Conservation (phyloP, 306 rosid genomes). For the Quercus agrifolia region DNA sequence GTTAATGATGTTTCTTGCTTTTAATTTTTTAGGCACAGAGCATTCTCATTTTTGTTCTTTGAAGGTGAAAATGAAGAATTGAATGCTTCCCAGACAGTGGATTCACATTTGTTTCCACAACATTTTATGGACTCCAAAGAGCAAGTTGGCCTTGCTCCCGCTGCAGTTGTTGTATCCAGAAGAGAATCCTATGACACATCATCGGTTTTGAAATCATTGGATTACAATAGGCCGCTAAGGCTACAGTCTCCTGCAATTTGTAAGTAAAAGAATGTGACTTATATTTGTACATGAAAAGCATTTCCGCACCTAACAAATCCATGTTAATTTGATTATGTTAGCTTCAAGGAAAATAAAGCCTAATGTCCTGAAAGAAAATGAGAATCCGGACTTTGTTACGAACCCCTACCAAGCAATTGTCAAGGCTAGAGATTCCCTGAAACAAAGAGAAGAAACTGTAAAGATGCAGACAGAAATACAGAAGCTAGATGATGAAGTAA, state of each 20-base stretch:
- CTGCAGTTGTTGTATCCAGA: conserved; percentile 70
- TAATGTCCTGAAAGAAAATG: conserved; percentile 62
- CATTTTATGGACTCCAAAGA: conserved; percentile 74
- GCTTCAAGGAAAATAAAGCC: conserved; percentile 53
- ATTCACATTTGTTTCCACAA: conserved; percentile 88
- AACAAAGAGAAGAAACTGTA: conserved; percentile 72
- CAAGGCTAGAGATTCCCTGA: conserved; percentile 82
- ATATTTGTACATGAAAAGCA: not conserved
- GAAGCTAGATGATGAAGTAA: conserved; percentile 70
- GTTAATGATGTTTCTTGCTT: conserved; percentile 19
- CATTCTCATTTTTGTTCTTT: conserved; percentile 69
- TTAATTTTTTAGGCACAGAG: conserved; percentile 70
- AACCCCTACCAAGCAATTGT: conserved; percentile 85
- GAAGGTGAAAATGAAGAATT: conserved; percentile 91
- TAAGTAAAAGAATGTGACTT: conserved; percentile 30
- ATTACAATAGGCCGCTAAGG: conserved; percentile 62
- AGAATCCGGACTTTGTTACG: conserved; percentile 51
- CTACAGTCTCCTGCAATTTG: conserved; percentile 66
- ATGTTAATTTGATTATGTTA: conserved; percentile 18
- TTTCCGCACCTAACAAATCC: conserved; percentile 6
- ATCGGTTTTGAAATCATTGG: conserved; percentile 62
- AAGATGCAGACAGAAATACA: conserved; percentile 69
- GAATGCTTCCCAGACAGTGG: conserved; percentile 75
- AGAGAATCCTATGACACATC: conserved; percentile 61
- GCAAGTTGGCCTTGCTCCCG: conserved; percentile 82